Percentiles rank a stretch among this genome's conserved stretches.
phyloP scores from a whole-genome alignment of 176 grass and related monocot genomes.

The Oryza nivara region DNA sequence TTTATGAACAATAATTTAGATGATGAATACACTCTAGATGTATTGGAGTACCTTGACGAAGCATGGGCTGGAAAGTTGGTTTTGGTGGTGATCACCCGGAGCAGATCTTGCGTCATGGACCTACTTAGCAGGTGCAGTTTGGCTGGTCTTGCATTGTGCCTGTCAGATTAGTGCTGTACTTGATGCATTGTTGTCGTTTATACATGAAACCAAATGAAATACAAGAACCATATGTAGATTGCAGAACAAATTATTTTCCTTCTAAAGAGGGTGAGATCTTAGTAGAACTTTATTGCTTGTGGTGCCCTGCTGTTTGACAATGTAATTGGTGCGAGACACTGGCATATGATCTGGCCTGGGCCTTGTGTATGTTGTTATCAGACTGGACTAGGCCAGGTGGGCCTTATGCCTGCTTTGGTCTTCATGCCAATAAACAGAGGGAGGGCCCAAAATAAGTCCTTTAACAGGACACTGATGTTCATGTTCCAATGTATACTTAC shows the following conservation, averaged over 20 bases:
- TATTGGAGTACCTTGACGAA: constrained; percentile 41
- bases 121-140: not conserved
- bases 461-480: not conserved
- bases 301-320: not conserved
- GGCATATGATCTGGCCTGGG: not conserved
- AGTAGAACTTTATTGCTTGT: not conserved
- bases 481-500: not conserved
- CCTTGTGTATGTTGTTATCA: not conserved
- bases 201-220: not conserved
- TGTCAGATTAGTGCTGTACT: not conserved
- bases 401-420: not conserved
- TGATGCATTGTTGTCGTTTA: not conserved
- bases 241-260: not conserved
- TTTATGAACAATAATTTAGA: constrained; percentile 12
- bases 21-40: not conserved
- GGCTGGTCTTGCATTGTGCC: not conserved
- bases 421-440: not conserved
- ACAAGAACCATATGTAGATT: not conserved
- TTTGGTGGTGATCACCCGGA: constrained; percentile 28
- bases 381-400: not conserved
- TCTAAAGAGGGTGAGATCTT: not conserved
- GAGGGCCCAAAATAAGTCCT: not conserved
- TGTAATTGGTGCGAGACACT: not conserved
- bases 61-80: constrained; percentile 49
- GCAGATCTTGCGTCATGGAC: not conserved